These are phyloP conservation scores for Stagonosporopsis vannaccii DNA, from an alignment of 2,329 filamentous ascomycete species.

Conservation along the genomic window DNA sequence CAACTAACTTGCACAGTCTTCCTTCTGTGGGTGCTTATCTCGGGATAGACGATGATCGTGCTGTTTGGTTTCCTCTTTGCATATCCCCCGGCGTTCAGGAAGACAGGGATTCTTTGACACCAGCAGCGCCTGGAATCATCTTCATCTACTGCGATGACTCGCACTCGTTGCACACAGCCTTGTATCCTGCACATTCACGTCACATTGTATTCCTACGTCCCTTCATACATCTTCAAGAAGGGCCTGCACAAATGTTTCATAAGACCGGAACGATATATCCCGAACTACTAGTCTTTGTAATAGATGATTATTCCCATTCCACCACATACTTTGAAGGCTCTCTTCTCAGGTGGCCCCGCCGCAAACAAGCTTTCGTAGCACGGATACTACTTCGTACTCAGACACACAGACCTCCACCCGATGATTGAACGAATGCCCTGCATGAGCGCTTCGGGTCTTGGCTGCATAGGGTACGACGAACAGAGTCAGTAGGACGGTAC, in stretches of 20 bases:
- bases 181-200: constrained; percentile 13
- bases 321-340: background rate
- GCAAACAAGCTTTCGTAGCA: constrained; percentile 11
- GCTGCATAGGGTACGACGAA: constrained; percentile 18
- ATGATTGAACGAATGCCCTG: constrained; percentile 12
- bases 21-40: constrained; percentile 73
- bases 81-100: constrained; percentile 31
- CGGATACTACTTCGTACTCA: background rate
- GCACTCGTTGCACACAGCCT: constrained; percentile 20
- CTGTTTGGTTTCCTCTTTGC: constrained; percentile 18
- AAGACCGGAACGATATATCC: constrained; percentile 6
- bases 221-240: background rate
- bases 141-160: constrained; percentile 3
- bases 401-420: constrained; percentile 6
- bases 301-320: constrained; percentile 7
- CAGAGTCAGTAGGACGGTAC: constrained; percentile 9
- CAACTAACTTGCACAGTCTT: constrained; percentile 33
- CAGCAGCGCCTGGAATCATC: constrained; percentile 12
- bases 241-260: constrained; percentile 2
- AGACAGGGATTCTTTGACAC: constrained; percentile 21
- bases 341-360: background rate
- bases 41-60: constrained; percentile 52
- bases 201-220: constrained; percentile 13
- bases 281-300: constrained; percentile 18
- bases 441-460: constrained; percentile 4